Evolutionary conservation across 106 monocot genomes (phyloP), one percentile per base, ranked within the genome.

Genomic region (Agapanthus africanus): DNA sequence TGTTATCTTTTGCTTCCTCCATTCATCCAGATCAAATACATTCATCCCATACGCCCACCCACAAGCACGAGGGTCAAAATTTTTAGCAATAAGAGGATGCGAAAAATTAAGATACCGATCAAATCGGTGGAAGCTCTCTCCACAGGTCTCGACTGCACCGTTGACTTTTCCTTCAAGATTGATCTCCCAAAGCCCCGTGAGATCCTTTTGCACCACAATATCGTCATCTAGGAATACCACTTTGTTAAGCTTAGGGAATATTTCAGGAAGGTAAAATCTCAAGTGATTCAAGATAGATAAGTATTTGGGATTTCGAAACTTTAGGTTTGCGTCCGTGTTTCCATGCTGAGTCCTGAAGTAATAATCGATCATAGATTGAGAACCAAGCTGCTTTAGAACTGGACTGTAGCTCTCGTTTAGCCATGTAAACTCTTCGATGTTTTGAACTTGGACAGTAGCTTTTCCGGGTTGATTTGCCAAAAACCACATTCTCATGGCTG

Each of bases 401-500:
- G 85, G 85, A 68, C 81, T 81, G 26, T 85, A 85, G 69, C 74
- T 78, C 33, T 74, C 41, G 54, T 85, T 85, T 40, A 85, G 74
- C 85, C 85, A 85, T 35, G 81, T 81, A 62, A 88, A 88, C 30
- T 85, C 81, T 35, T 85, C 85, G 35, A 88, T 72, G 19, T 85
- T 85, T 64, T 82, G 76, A 63, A 88, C 76, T 72, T 88, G 77
- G 54, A 88, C 69, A 6, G 85, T 74, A 65, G 81, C 88, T 68
- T 79, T 61, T 31, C 75, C 77, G 11, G 84, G 82, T 71, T 81
- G 85, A 63, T 88, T 88, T 21, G 82, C 60, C 31, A 85, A 62
- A 62, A 88, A 88, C 88, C 84, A 88, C 88, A 88, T 85, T 35
- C 63, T 72, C 85, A 85, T 88, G 21, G 88, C 76, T 41, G 85